phyloP scores from a whole-genome alignment of 1,139 yeast species.

The Kurtzmaniella quercitrusa region DNA sequence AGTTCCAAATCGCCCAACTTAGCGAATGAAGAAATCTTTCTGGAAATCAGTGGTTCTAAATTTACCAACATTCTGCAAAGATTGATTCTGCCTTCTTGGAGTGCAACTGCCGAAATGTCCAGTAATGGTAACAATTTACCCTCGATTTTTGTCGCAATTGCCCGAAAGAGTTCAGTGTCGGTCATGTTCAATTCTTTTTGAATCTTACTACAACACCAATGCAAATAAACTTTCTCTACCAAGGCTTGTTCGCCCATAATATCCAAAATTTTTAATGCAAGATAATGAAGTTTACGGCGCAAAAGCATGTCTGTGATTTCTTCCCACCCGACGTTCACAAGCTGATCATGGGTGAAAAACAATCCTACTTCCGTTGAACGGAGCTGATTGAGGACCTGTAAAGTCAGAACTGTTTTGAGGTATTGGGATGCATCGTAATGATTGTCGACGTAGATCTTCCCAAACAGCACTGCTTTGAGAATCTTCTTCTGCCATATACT shows the following conservation, averaged over 20 bases:
- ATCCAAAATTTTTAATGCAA: slow-evolving; percentile 61
- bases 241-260: slow-evolving; percentile 45
- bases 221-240: slow-evolving; percentile 54
- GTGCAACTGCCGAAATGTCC: slow-evolving; percentile 65
- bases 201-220: slow-evolving; percentile 82
- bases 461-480: slow-evolving; percentile 80
- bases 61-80: slow-evolving; percentile 64
- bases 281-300: slow-evolving; percentile 55
- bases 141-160: slow-evolving; percentile 44
- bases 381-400: slow-evolving; percentile 69
- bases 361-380: slow-evolving; percentile 64
- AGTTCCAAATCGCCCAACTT: slow-evolving; percentile 69
- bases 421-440: slow-evolving; percentile 58
- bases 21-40: slow-evolving; percentile 61
- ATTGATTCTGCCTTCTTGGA: slow-evolving; percentile 74
- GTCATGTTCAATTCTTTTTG: slow-evolving; percentile 47
- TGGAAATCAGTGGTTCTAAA: slow-evolving; percentile 62
- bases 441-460: slow-evolving; percentile 58
- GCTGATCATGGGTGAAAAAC: slow-evolving; percentile 59
- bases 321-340: slow-evolving; percentile 47
- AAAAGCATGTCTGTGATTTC: slow-evolving; percentile 55
- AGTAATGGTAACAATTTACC: slow-evolving; percentile 52
- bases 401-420: slow-evolving; percentile 52
- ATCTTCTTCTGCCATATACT: slow-evolving; percentile 76
- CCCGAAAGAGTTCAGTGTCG: slow-evolving; percentile 56